A percentile compares a stretch with the other conserved stretches of the same genome.
These are phyloP conservation scores for Scutellaria minor DNA, from an alignment of 257 asterid species.

Conservation along the genomic window DNA sequence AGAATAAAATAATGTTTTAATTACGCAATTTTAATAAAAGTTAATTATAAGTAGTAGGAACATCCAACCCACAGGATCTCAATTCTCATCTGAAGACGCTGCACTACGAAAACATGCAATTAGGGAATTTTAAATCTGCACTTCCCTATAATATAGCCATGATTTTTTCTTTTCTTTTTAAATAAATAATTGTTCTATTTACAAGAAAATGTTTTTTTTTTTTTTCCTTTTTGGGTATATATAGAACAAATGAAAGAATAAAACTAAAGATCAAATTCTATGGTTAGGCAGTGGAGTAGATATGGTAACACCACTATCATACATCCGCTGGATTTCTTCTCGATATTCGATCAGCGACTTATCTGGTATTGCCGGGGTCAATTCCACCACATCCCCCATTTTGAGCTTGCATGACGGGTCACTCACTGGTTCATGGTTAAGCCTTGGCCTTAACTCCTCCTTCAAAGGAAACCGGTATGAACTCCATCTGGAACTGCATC, in stretches of 20 bases:
- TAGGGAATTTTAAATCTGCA: too few relatives aligned
- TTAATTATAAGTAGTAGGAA: too few relatives aligned
- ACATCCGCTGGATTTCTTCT: conserved; percentile 88
- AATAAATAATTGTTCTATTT: conserved; percentile 44
- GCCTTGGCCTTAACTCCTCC: conserved; percentile 78
- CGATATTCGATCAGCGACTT: conserved; percentile 66
- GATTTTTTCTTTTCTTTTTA: conserved; percentile 28
- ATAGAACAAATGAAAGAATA: conserved; percentile 34
- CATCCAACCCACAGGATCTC: too few relatives aligned
- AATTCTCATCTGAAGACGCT: too few relatives aligned
- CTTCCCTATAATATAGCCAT: neutral
- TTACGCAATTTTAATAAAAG: too few relatives aligned
- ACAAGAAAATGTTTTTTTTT: conserved; percentile 38
- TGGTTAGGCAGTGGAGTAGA: conserved; percentile 41
- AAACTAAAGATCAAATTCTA: conserved; percentile 40
- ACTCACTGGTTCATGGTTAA: conserved; percentile 61
- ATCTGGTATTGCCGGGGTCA: conserved; percentile 71
- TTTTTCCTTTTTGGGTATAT: neutral
- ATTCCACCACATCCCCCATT: conserved; percentile 90
- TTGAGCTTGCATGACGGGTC: conserved; percentile 74
- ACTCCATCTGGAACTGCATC: conserved; percentile 54
- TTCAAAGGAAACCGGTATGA: conserved; percentile 64
- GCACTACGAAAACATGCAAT: too few relatives aligned
- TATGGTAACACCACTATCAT: conserved; percentile 49
- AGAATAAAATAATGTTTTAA: too few relatives aligned